phyloP scores from a whole-genome alignment of 2,329 filamentous ascomycete species.

The Pestalotiopsis fici region DNA sequence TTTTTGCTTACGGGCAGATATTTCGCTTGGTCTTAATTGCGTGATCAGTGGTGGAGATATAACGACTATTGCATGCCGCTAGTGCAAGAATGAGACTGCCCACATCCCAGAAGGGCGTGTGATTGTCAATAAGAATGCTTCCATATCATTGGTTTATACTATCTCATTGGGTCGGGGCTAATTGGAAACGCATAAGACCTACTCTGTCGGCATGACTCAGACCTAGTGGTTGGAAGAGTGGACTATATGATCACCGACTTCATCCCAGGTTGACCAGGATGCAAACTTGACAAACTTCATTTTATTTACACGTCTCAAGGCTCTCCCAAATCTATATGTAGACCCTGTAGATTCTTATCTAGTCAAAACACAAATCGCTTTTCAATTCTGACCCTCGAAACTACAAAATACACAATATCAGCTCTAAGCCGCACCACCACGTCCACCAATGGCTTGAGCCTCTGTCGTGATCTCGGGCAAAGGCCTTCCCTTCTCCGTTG shows the following conservation, averaged over 20 bases:
- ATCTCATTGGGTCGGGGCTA: neutral
- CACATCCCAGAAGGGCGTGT: neutral
- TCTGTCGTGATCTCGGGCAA: slow-evolving; percentile 32
- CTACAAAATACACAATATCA: neutral
- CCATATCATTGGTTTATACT: neutral
- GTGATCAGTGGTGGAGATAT: slow-evolving; percentile 4
- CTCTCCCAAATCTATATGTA: neutral
- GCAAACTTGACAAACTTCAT: neutral
- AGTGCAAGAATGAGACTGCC: neutral
- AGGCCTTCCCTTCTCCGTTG: slow-evolving; percentile 33
- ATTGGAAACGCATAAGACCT: neutral
- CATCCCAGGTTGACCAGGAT: neutral
- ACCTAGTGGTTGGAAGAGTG: neutral
- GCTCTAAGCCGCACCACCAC: slow-evolving; percentile 21
- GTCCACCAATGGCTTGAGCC: slow-evolving; percentile 25
- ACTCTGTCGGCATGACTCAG: neutral
- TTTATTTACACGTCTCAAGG: neutral
- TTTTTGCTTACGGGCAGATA: neutral
- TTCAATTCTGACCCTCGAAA: neutral
- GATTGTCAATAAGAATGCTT: neutral
- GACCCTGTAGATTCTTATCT: neutral
- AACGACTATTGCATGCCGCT: neutral
- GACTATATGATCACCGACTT: neutral
- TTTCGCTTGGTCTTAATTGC: neutral
- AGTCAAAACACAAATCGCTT: neutral